These are phyloP conservation scores for Raddia guianensis DNA, from an alignment of 176 grass and related monocot species.

Conservation along the genomic window DNA sequence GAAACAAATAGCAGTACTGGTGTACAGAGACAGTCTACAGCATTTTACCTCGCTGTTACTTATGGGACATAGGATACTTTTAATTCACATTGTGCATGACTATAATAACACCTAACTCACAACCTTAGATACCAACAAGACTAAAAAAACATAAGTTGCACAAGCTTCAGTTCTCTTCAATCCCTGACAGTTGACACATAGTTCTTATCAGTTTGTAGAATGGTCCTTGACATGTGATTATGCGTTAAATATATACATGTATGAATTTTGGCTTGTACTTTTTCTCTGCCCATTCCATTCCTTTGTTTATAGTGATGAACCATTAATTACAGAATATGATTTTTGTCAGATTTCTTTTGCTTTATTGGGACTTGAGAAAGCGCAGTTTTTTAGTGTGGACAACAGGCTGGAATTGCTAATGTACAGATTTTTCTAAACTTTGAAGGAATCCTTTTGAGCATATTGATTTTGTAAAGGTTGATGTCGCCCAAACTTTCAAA, in stretches of 20 bases:
- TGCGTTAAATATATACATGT: conserved; percentile 13
- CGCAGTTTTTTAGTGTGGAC: background rate
- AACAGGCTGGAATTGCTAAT: background rate
- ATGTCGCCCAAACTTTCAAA: background rate
- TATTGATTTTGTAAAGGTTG: conserved; percentile 15
- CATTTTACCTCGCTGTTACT: conserved; percentile 1
- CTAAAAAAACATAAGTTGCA: background rate
- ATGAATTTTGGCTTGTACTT: background rate
- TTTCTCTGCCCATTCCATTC: background rate
- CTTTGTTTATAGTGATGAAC: conserved; percentile 19
- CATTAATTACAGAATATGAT: background rate
- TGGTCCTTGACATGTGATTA: background rate
- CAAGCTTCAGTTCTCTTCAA: conserved; percentile 25
- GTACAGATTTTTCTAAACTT: background rate
- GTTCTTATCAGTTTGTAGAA: background rate
- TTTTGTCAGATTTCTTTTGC: background rate
- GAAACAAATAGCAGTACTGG: background rate
- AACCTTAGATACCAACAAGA: background rate
- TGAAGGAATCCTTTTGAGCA: background rate
- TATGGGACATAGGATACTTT: background rate
- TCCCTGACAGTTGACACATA: background rate
- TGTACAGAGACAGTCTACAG: background rate
- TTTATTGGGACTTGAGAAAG: conserved; percentile 29
- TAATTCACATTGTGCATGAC: background rate
- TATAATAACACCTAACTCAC: background rate